These are phyloP conservation scores for Kodamaea ohmeri DNA, from an alignment of 1,139 yeast genomes.

Conservation along the genomic window DNA sequence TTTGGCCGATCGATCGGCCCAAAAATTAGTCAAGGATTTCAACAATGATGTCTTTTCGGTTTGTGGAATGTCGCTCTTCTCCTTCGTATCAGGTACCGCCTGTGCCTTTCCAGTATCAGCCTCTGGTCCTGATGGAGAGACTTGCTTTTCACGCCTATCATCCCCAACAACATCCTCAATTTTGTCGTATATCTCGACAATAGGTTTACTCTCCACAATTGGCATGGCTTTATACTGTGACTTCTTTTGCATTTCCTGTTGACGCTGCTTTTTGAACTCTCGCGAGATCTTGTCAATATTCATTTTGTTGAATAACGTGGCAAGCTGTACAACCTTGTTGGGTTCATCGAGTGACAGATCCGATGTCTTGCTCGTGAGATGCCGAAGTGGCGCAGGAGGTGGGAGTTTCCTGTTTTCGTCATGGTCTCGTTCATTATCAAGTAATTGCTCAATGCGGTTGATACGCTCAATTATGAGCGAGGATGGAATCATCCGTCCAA, in stretches of 20 bases:
- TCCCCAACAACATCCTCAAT: constrained; percentile 80
- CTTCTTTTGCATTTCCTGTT: constrained; percentile 63
- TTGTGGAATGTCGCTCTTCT: constrained; percentile 32
- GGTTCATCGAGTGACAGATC: constrained; percentile 16
- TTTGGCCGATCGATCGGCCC: constrained; percentile 97
- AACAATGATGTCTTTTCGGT: constrained; percentile 75
- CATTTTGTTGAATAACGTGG: constrained; percentile 68
- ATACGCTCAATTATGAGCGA: constrained; percentile 28
- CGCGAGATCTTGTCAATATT: constrained; percentile 78
- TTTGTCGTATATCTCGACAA: constrained; percentile 86
- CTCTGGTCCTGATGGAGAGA: not conserved
- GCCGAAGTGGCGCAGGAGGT: constrained; percentile 18
- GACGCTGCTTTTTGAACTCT: constrained; percentile 88
- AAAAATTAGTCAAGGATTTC: constrained; percentile 82
- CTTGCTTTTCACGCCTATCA: constrained; percentile 14
- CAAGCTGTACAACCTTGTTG: constrained; percentile 56
- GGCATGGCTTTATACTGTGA: constrained; percentile 73
- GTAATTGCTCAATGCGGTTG: constrained; percentile 27
- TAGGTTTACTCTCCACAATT: constrained; percentile 75
- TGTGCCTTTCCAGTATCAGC: not conserved
- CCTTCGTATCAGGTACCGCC: constrained; percentile 5
- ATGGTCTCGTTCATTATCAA: constrained; percentile 19
- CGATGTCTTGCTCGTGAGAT: constrained; percentile 15
- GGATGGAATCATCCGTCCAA: constrained; percentile 25
- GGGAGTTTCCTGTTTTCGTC: constrained; percentile 16